Percentiles rank a stretch among this genome's conserved stretches.
Evolutionary conservation across 1,139 yeast species (phyloP).

Genomic region (Suhomyces wounanorum): DNA sequence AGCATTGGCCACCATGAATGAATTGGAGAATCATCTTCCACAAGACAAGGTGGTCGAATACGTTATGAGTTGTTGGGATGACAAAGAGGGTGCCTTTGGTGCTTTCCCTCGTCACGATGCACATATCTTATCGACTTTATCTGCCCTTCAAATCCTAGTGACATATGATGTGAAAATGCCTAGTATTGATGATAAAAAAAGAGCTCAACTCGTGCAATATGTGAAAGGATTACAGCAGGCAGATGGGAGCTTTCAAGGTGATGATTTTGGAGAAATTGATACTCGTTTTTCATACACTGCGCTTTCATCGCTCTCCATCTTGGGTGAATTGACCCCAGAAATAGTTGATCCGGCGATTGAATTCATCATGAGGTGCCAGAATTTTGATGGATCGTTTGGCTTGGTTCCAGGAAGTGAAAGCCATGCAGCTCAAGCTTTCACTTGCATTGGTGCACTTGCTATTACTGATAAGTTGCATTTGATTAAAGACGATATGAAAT

Average conservation of each 20-base stretch:
- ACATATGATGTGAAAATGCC: constrained; percentile 61
- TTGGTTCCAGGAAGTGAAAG: constrained; percentile 92
- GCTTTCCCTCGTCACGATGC: constrained; percentile 90
- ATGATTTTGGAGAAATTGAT: constrained; percentile 87
- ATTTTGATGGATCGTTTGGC: constrained; percentile 97
- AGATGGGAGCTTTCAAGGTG: constrained; percentile 89
- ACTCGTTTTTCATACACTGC: constrained; percentile 88
- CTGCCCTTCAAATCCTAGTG: constrained; percentile 78
- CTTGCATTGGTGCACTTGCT: constrained; percentile 80
- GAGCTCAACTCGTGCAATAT: constrained; percentile 33
- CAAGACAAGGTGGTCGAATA: constrained; percentile 63
- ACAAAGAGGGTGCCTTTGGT: constrained; percentile 76
- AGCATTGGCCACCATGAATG: constrained; percentile 64
- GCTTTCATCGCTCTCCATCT: constrained; percentile 66
- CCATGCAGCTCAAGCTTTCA: constrained; percentile 91
- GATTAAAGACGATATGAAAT: constrained; percentile 53
- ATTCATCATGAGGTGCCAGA: constrained; percentile 70
- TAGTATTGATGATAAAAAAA: constrained; percentile 24
- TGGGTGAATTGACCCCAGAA: constrained; percentile 62
- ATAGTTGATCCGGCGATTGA: constrained; percentile 65
- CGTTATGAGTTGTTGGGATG: constrained; percentile 68
- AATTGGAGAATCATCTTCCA: constrained; percentile 56
- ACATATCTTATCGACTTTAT: constrained; percentile 82
- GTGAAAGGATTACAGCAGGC: constrained; percentile 60
- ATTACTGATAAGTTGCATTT: constrained; percentile 61